Evolutionary conservation across 2,329 filamentous ascomycete species (phyloP), one percentile per base, ranked within the genome.

Genomic region (Chalaropsis thielavioides): DNA sequence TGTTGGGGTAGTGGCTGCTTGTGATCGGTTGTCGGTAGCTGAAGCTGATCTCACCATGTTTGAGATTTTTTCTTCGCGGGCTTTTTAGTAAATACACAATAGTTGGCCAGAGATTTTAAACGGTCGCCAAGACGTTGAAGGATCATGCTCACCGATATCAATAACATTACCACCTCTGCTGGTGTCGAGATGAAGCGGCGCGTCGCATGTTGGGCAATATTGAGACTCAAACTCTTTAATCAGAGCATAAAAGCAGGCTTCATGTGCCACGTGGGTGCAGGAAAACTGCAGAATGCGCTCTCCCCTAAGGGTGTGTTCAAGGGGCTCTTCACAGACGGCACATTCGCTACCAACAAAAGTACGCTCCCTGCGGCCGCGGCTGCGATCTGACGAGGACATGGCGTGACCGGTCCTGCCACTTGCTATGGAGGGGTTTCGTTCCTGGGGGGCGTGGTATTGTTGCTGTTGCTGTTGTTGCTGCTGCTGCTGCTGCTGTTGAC

Each of bases 241-340:
- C 73, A 95, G 96, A 75, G 99, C 94, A 77, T 97, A 97, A 74
- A 99, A 97, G 76, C 94, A 99, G 43, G 92, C 94, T 75, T 97
- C 94, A 74, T 99, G 94, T 11, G 92, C 91, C 67, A 99, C 92
- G 75, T 99, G 94, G n/a, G 87, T 84, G 76, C 94, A 99, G 5
- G 92, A 95, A 72, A 99, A 94, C 74, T 97, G 94, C 64, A 99
- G 79, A 68, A 99, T 91, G 69, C 91, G 86, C 77, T 99, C 94
- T 67, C 94, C 94, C 62, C 89, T 88, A 59, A 99, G 81, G 2
- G 91, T 99, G 75, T 97, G 92, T 75, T 97, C 94, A 68, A 99
- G 78, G 2, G 92, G 92, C 76, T 99, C 94, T 74, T 99, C 94
- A 73, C 94, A 99, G 17, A 96, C 92, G 62, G 92, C 89, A 76